A percentile compares a stretch with the other conserved stretches of the same genome.
These are phyloP conservation scores for Fusarium subglutinans DNA, from an alignment of 2,329 filamentous ascomycete genomes.

Conservation along the genomic window DNA sequence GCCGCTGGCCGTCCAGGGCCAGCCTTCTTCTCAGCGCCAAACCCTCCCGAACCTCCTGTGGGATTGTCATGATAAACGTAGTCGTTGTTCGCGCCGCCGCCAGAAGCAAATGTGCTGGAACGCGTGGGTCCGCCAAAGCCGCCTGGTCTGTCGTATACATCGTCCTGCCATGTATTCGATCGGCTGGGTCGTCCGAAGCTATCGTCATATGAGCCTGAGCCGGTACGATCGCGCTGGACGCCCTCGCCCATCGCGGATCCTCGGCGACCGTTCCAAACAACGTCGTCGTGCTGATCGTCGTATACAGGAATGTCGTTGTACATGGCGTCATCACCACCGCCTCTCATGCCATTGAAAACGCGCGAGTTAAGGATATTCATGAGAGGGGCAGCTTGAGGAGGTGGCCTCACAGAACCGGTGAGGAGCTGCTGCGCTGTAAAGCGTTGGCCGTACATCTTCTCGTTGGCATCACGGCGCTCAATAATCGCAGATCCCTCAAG, in stretches of 20 bases:
- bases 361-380: constrained; percentile 87
- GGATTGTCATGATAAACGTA: constrained; percentile 64
- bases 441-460: constrained; percentile 89
- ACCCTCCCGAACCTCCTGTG: constrained; percentile 30
- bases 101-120: constrained; percentile 61
- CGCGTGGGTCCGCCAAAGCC: constrained; percentile 53
- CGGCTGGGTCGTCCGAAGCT: constrained; percentile 68
- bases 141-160: constrained; percentile 72
- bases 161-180: constrained; percentile 78
- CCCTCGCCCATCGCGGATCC: constrained; percentile 78
- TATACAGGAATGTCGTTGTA: constrained; percentile 96
- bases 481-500: constrained; percentile 93
- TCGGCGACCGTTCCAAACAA: constrained; percentile 81
- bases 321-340: constrained; percentile 68
- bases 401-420: constrained; percentile 78
- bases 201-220: constrained; percentile 52
- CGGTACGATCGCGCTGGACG: constrained; percentile 48
- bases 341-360: constrained; percentile 76
- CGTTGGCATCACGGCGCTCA: constrained; percentile 94
- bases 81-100: constrained; percentile 56
- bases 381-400: constrained; percentile 83
- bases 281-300: constrained; percentile 82
- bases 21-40: constrained; percentile 49
- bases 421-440: constrained; percentile 86
- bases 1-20: constrained; percentile 83